Conservation (phyloP, 78 protist genomes). For the Emiliania huxleyi region DNA sequence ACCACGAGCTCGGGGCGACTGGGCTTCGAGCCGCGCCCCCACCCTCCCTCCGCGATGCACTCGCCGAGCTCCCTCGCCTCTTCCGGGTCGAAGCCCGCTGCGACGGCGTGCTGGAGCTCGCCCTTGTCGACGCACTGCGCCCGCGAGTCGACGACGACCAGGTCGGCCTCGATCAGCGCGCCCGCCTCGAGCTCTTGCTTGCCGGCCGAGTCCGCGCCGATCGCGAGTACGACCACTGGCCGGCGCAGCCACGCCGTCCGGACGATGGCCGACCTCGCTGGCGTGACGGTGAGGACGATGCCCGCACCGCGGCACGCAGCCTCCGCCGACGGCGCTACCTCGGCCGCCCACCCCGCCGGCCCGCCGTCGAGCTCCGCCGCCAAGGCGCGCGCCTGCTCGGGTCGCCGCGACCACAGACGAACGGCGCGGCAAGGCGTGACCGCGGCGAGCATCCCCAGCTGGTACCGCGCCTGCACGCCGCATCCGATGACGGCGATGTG, state of each 20-base stretch:
- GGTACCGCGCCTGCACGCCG: constrained; percentile 4
- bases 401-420: neutral
- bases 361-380: neutral
- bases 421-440: neutral
- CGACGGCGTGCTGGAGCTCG: neutral
- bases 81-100: neutral
- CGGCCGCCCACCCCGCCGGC: neutral
- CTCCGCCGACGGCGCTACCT: neutral
- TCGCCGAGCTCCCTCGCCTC: neutral
- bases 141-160: neutral
- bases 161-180: neutral
- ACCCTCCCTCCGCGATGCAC: neutral
- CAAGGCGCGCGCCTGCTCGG: neutral
- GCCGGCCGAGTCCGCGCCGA: neutral
- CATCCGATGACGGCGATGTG: neutral
- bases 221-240: neutral
- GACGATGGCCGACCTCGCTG: neutral
- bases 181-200: neutral
- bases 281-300: neutral
- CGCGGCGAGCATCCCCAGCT: neutral
- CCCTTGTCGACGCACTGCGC: neutral
- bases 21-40: neutral
- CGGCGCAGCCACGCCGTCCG: neutral
- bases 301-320: neutral
- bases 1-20: neutral